Percentiles rank a stretch among this genome's conserved stretches.
Evolutionary conservation across 2,329 filamentous ascomycete species (phyloP).

Genomic region (Penicillium sp.): DNA sequence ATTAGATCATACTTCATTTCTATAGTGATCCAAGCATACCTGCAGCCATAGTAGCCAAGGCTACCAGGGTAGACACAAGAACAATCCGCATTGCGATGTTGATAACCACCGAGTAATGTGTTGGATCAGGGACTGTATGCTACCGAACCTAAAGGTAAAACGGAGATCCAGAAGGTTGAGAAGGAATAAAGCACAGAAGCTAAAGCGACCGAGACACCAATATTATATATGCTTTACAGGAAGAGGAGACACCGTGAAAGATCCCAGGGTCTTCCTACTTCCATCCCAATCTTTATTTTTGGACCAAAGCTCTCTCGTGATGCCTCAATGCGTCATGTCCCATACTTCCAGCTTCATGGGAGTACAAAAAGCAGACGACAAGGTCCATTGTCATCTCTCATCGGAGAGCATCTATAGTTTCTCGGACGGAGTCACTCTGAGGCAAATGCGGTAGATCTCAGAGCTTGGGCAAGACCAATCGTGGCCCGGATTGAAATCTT

Average conservation of each 20-base stretch:
- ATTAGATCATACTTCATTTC: not conserved
- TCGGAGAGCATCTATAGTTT: not conserved
- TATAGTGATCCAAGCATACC: slow-evolving; percentile 17
- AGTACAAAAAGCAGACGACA: slow-evolving; percentile 12
- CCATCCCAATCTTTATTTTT: slow-evolving; percentile 11
- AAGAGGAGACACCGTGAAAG: not conserved
- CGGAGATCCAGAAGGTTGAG: slow-evolving; percentile 4
- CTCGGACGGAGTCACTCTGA: not conserved
- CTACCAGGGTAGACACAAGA: slow-evolving; percentile 21
- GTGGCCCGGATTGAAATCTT: slow-evolving; percentile 12
- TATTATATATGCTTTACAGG: slow-evolving; percentile 11
- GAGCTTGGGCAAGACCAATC: slow-evolving; percentile 7
- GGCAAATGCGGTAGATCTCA: slow-evolving; percentile 1
- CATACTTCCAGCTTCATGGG: slow-evolving; percentile 10
- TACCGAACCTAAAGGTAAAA: not conserved
- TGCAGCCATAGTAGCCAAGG: slow-evolving; percentile 27
- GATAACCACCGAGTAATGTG: not conserved
- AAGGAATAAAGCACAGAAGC: slow-evolving; percentile 4
- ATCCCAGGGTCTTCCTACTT: slow-evolving; percentile 3
- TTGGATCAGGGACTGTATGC: slow-evolving; percentile 2
- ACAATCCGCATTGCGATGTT: slow-evolving; percentile 27
- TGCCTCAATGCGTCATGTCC: slow-evolving; percentile 14
- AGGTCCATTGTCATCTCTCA: slow-evolving; percentile 2
- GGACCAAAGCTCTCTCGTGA: slow-evolving; percentile 8
- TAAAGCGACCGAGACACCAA: slow-evolving; percentile 2